Base-by-base conservation (phyloP, 106 monocot species). In the Acanthochlamys bracteata region DNA sequence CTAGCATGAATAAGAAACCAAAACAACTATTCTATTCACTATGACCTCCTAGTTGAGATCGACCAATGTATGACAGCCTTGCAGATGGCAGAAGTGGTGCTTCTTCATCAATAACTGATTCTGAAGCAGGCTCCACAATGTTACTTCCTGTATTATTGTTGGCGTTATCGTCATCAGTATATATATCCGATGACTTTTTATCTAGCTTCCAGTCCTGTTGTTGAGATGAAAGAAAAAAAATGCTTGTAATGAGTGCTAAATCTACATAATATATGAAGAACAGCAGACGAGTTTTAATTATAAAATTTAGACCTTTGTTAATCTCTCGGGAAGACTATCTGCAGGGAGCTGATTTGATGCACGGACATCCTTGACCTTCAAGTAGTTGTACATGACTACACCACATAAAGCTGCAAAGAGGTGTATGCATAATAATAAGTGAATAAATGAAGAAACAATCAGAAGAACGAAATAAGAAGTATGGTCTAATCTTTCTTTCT, bases 351-450 rank as follows among this genome's bases (percentile, higher is more conserved):
- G 80, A 60, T 74, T 79, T 53, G 84, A 74, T 41, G 80, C 73
- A 61, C 76, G 65, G 21, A 80, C 85, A 80, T 96, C 91, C 66
- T 71, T 88, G 33, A 85, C 80, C 72, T 96, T 96, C 73, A 96
- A 71, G 47, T 96, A 96, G 74, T 96, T 96, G 78, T 96, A 96
- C 76, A 96, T 81, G 19, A 91, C 84, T 69, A 96, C 96, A 57
- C 96, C 96, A 70, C 73, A 91, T 21, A 96, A 74, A 76, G 96
- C 96, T 96, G 78, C 60, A 66, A 15, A 68, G 52, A 65, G 33
- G 33, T 63, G 20, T 7, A 60, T 24, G 9, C 2, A n/a, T n/a
- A n/a, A n/a, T n/a, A n/a, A n/a, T n/a, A n/a, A 17, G 49, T 14
- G 2, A 17, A 49, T 49, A 10, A 49, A 49, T 49, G 12, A 1